Conservation (phyloP, 176 grass and related monocot species). For the Saccharum spontaneum region DNA sequence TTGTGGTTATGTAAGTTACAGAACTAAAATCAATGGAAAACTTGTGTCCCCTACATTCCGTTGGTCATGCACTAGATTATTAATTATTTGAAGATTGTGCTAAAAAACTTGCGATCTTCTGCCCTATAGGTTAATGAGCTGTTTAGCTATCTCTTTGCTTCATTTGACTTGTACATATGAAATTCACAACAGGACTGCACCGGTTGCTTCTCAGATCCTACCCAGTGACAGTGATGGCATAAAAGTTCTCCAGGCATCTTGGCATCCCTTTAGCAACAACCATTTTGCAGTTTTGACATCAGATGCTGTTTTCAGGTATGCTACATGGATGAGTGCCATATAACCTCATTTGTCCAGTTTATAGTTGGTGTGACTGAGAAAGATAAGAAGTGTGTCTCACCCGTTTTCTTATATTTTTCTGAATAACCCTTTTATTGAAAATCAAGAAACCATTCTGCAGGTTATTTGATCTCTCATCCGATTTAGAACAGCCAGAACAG, state of each 20-base stretch:
- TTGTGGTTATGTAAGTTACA: conserved; percentile 9
- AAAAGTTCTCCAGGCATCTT: conserved; percentile 76
- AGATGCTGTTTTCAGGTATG: conserved; percentile 89
- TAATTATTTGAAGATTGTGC: conserved; percentile 14
- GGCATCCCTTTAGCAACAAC: conserved; percentile 80
- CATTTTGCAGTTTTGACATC: conserved; percentile 92
- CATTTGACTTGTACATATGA: conserved; percentile 34
- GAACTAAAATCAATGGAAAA: not conserved
- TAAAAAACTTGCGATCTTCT: not conserved
- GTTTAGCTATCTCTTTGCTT: not conserved
- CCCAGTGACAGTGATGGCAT: conserved; percentile 61
- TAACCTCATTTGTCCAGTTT: conserved; percentile 8
- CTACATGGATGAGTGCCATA: conserved; percentile 1
- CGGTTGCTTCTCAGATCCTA: conserved; percentile 81
- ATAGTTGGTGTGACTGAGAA: not conserved
- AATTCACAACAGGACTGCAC: conserved; percentile 58
- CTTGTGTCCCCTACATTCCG: not conserved
- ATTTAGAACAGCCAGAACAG: conserved; percentile 80
- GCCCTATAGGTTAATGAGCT: conserved; percentile 12
- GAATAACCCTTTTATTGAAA: conserved; percentile 23
- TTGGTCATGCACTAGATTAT: conserved; percentile 17
- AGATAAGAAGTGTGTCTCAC: conserved; percentile 5
- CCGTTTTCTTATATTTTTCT: not conserved
- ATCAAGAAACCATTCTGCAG: conserved; percentile 51
- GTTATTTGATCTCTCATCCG: conserved; percentile 84